Base-by-base conservation (phyloP, 1,284 basidiomycete genomes). In the Ganoderma resinaceum region DNA sequence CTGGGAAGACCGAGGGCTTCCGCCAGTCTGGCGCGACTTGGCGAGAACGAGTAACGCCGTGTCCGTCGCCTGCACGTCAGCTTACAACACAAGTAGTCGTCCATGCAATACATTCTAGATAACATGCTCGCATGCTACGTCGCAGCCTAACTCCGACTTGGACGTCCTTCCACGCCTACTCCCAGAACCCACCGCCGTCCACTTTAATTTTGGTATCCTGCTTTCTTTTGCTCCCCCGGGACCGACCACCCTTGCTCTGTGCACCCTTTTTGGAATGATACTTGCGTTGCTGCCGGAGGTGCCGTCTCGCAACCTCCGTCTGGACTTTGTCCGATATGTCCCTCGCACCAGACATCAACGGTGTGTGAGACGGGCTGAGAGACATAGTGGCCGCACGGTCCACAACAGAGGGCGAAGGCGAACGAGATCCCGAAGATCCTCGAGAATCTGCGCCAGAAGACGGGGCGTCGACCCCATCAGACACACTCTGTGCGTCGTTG, bases 181-280 rank as follows among this genome's bases (percentile, higher is more conserved):
- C 89, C 91, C 92, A 93, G 55, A 88, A 81, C 31, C 86, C 89
- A 70, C 85, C 82, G 66, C 83, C 83, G 76, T 92, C 90, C 12
- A 90, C 74, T 75, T 89, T 87, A 38, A 94, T 86, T 68, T 87
- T 85, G 40, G 81, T 86, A 74, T 94, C 92, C 75, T 89, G 88
- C 81, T 95, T 96, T 70, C 91, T 92, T 79, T 97, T 96, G 77
- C 92, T 94, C 20, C 95, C 95, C 74, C 91, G 89, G 26, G 89
- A 83, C 57, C 93, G 85, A 33, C 95, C 95, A 35, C 87, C 89
- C 38, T 64, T 65, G 70, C 88, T 85, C 67, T 86, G 85, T 5
- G 85, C 83, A 12, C 86, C 85, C 70, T 90, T 88, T 78, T 91
- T 91, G 1, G 91, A 87, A 78, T 95, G 92, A 77, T 91, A 87